These are phyloP conservation scores for Lupinus albus DNA, from an alignment of 306 rosid species.

Conservation along the genomic window DNA sequence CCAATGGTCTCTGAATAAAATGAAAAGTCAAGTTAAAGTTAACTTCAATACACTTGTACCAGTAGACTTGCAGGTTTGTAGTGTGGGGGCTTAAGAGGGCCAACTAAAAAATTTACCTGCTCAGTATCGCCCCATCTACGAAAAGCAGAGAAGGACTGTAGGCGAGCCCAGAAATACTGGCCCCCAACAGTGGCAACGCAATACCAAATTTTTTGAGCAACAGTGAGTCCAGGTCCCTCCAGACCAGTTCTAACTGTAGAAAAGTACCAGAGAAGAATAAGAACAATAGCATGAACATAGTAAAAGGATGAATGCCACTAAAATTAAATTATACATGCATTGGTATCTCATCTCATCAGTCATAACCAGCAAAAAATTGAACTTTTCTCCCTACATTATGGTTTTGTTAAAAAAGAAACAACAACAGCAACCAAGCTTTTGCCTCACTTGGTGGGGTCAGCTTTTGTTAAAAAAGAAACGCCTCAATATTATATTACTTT, in stretches of 20 bases:
- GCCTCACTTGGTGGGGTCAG: too few relatives aligned
- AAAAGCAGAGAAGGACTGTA: conserved; percentile 96
- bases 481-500: neutral
- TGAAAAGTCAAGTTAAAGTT: conserved; percentile 33
- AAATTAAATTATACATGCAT: neutral
- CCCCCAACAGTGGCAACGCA: conserved; percentile 95
- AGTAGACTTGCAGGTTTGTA: conserved; percentile 1
- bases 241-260: conserved; percentile 65
- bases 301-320: neutral
- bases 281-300: conserved; percentile 6
- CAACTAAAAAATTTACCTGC: conserved; percentile 62
- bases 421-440: too few relatives aligned
- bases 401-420: conserved; percentile 20
- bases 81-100: conserved; percentile 18
- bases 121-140: conserved; percentile 99
- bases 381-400: neutral
- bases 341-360: neutral
- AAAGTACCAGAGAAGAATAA: conserved; percentile 38
- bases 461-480: conserved; percentile 19
- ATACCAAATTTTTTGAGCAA: conserved; percentile 91
- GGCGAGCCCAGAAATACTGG: conserved; percentile 91
- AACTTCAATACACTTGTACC: conserved; percentile 28
- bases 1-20: conserved; percentile 78
- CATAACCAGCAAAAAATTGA: neutral
- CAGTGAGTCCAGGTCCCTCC: conserved; percentile 98